Conservation (phyloP, 2,329 filamentous ascomycete species). For the Epichloe bromicola region DNA sequence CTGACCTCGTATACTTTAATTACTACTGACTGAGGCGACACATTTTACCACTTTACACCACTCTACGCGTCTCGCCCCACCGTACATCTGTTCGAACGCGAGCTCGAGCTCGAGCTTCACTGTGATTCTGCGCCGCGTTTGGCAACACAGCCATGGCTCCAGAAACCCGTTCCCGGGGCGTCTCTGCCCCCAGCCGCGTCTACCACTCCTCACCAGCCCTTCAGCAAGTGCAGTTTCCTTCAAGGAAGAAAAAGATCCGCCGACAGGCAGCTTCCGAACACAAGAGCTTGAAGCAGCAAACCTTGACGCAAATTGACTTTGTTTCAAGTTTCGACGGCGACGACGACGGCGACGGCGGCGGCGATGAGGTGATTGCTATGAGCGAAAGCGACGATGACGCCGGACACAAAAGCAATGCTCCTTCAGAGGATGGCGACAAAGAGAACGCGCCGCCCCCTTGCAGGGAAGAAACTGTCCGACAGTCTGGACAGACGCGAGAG, state of each 20-base stretch:
- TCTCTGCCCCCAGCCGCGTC: slow-evolving; percentile 22
- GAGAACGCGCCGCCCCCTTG: slow-evolving; percentile 8
- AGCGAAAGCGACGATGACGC: slow-evolving; percentile 15
- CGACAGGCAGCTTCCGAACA: slow-evolving; percentile 20
- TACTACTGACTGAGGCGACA: neutral
- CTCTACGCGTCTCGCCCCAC: slow-evolving; percentile 1
- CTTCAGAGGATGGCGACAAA: slow-evolving; percentile 2
- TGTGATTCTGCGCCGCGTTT: neutral
- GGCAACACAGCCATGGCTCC: slow-evolving; percentile 8
- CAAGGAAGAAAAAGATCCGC: slow-evolving; percentile 20
- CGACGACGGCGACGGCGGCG: slow-evolving; percentile 16
- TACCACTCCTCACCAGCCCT: slow-evolving; percentile 25
- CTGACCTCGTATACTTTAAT: neutral
- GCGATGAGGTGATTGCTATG: slow-evolving; percentile 12
- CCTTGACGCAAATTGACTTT: slow-evolving; percentile 29
- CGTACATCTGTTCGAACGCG: neutral
- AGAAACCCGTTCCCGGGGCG: slow-evolving; percentile 24
- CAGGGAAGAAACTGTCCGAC: neutral
- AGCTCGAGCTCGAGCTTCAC: neutral
- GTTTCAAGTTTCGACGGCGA: slow-evolving; percentile 22
- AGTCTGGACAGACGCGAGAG: neutral
- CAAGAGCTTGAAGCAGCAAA: slow-evolving; percentile 24
- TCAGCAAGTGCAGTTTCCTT: slow-evolving; percentile 27
- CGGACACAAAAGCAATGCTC: neutral
- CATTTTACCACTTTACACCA: neutral